Percentiles rank a stretch among this genome's conserved stretches.
phyloP scores from a whole-genome alignment of 2,329 filamentous ascomycete genomes.

The Trichophyton benhamiae region DNA sequence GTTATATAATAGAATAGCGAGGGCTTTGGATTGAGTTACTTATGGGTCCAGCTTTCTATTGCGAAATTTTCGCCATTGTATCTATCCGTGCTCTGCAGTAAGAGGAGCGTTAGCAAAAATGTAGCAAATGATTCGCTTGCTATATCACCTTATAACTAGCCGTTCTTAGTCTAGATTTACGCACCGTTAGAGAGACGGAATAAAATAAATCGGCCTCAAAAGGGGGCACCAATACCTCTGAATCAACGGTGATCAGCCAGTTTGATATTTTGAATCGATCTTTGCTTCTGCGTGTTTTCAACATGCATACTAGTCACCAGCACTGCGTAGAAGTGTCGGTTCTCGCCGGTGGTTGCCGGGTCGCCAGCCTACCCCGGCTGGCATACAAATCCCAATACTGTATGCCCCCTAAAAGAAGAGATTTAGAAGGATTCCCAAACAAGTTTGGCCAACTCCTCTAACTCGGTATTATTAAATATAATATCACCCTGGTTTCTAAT shows the following conservation, averaged over 20 bases:
- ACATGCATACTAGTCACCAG: slow-evolving; percentile 4
- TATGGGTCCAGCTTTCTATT: no score
- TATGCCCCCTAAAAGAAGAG: background rate
- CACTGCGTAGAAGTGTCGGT: slow-evolving; percentile 5
- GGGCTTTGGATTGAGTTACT: no score
- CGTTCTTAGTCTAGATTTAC: no score
- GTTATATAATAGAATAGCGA: no score
- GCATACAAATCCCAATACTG: slow-evolving; percentile 2
- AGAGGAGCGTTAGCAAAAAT: no score
- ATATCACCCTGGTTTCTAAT: background rate
- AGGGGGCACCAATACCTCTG: background rate
- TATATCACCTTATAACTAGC: no score
- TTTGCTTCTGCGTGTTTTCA: slow-evolving; percentile 4
- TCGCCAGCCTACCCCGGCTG: slow-evolving; percentile 1
- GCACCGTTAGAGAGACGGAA: no score
- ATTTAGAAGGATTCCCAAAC: background rate
- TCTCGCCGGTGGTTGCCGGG: slow-evolving; percentile 4
- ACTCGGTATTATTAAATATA: background rate
- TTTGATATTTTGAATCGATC: slow-evolving; percentile 3
- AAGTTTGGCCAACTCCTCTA: background rate
- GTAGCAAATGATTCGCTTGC: no score
- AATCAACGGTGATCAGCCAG: no score
- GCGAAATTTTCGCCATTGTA: no score
- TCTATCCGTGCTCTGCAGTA: no score
- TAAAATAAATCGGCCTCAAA: no score